Evolutionary conservation across 2,329 filamentous ascomycete species (phyloP).

Genomic region (Fusarium setosum): DNA sequence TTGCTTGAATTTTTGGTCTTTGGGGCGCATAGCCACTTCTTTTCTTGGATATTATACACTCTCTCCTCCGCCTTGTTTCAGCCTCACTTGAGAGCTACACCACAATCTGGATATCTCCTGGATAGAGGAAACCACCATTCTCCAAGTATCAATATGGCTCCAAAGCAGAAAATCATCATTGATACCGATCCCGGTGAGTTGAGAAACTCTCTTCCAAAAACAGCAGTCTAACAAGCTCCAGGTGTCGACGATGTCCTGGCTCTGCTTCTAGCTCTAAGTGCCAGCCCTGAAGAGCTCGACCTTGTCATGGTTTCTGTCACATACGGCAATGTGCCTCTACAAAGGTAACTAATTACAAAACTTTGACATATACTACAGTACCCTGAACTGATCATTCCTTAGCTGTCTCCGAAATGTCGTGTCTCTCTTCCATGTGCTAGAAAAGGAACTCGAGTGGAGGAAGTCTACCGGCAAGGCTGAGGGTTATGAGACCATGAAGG

Average conservation of each 20-base stretch:
- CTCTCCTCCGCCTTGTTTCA: too few species aligned
- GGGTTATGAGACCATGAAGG: constrained; percentile 79
- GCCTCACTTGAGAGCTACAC: background rate
- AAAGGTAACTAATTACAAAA: constrained; percentile 68
- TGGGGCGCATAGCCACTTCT: too few species aligned
- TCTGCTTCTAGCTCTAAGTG: constrained; percentile 86
- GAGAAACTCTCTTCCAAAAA: too few species aligned
- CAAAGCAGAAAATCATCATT: constrained; percentile 86
- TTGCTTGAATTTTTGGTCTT: too few species aligned
- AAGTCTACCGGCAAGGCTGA: constrained; percentile 72
- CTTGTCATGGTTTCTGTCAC: constrained; percentile 88
- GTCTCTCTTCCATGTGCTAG: constrained; percentile 90
- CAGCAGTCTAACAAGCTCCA: constrained; percentile 22
- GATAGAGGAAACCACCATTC: background rate
- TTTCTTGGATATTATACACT: too few species aligned
- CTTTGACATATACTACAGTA: constrained; percentile 21
- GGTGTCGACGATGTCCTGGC: constrained; percentile 94
- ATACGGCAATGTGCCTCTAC: constrained; percentile 91
- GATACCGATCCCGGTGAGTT: constrained; percentile 87
- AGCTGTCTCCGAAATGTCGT: constrained; percentile 91
- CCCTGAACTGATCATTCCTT: background rate
- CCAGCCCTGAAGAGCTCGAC: constrained; percentile 85
- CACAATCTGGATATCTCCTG: background rate
- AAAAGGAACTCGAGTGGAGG: constrained; percentile 89
- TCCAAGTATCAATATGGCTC: constrained; percentile 59